A percentile compares a stretch with the other conserved stretches of the same genome.
Evolutionary conservation across 352 stramenopile genomes (phyloP).

Genomic region (Phytophthora pini): DNA sequence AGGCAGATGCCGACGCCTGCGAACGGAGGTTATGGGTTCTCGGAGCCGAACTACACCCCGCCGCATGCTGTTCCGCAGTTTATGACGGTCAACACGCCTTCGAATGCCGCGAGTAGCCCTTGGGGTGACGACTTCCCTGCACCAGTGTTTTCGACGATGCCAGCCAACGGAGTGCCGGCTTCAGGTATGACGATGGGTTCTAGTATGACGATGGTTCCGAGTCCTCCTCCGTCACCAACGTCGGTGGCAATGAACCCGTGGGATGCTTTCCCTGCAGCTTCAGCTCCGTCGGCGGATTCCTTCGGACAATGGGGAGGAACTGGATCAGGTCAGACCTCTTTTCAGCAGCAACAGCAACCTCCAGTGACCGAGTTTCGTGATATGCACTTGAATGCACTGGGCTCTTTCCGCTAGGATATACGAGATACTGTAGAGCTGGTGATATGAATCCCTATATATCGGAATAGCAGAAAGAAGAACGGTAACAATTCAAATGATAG

Average conservation of each 20-base stretch:
- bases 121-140: constrained; percentile 25
- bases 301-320: constrained; percentile 31
- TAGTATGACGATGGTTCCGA: constrained; percentile 1
- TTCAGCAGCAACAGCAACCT: constrained; percentile 23
- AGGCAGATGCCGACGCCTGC: constrained; percentile 27
- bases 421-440: not conserved
- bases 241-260: constrained; percentile 36
- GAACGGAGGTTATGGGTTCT: constrained; percentile 16
- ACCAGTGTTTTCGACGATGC: constrained; percentile 30
- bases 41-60: constrained; percentile 28
- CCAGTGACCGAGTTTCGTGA: constrained; percentile 34
- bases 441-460: not conserved
- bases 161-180: constrained; percentile 1
- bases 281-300: constrained; percentile 23
- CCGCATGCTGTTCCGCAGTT: constrained; percentile 34
- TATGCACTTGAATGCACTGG: constrained; percentile 36
- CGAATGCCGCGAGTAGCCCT: constrained; percentile 10
- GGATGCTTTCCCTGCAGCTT: constrained; percentile 46
- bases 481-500: not conserved
- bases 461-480: not conserved
- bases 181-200: not conserved
- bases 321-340: constrained; percentile 7
- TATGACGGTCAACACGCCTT: constrained; percentile 26
- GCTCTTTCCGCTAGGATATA: constrained; percentile 19
- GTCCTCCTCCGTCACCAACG: constrained; percentile 5